Base-by-base conservation (phyloP, 73 alveolate genomes). In the Tetrahymena thermophila region DNA sequence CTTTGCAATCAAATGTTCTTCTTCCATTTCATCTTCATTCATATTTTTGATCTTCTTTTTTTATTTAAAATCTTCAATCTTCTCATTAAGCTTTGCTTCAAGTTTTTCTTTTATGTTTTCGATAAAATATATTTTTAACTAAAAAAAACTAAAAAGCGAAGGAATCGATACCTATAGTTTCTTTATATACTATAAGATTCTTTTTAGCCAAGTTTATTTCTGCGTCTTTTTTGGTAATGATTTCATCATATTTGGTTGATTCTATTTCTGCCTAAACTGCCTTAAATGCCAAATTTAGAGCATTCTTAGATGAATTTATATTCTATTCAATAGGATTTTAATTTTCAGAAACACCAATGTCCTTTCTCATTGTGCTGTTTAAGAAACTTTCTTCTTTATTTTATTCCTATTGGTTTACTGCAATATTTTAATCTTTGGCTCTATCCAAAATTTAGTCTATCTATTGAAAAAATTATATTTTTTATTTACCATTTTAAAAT, bases 61-160 rank as follows among this genome's bases (percentile, higher is more conserved):
- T 71, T n/a, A 13, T 31, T 71, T 71, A 10, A 19, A 71, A 4
- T 71, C 89, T 25, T 71, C 89, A 71, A 71, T 71, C 89, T 71
- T 71, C 89, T 71, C 89, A 25, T 71, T 71, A 71, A 71, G 89
- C 89, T 71, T 71, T 71, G 89, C 89, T n/a, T 71, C 89, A 71
- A 71, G 89, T 71, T 71, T 71, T 71, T 71, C 89, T 71, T n/a
- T n/a, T 16, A 16, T 15, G 4, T 16, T 16, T 16, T n/a, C n/a
- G n/a, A n/a, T n/a, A 19, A 15, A 57, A 57, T 28, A 57, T 15
- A 10, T 57, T 57, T n/a, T 15, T 1, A 8, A 7, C 1, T 1
- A 15, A 1, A 15, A 1, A 57, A 19, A 57, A 21, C 10, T 1
- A 57, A 57, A 57, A 57, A 71, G 11, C 23, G 5, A 25, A n/a